Evolutionary conservation across 306 rosid genomes (phyloP).

Genomic region (Ormosia emarginata): DNA sequence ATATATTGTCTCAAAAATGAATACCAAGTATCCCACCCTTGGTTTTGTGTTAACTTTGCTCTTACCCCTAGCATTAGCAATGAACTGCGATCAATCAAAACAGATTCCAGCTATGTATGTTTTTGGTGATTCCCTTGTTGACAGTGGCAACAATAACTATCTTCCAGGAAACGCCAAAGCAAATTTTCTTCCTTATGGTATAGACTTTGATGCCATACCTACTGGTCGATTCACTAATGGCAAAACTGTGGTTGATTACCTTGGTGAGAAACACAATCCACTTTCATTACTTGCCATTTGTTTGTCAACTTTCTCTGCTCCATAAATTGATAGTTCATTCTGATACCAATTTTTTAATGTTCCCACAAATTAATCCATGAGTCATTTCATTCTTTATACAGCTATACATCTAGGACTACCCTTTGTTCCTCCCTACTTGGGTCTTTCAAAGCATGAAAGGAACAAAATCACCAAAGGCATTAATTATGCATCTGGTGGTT

Average conservation of each 20-base stretch:
- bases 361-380: not conserved
- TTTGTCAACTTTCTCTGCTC: not conserved
- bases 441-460: conserved; percentile 25
- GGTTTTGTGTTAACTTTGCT: not conserved
- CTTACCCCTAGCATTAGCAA: not conserved
- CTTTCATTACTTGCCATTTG: not conserved
- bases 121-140: conserved; percentile 42
- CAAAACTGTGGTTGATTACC: conserved; percentile 37
- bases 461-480: conserved; percentile 23
- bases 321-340: not conserved
- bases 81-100: not conserved
- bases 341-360: not conserved
- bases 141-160: conserved; percentile 35
- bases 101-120: conserved; percentile 37
- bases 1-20: not conserved
- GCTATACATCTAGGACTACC: conserved; percentile 34
- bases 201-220: conserved; percentile 30
- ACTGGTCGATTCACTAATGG: conserved; percentile 41
- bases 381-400: not conserved
- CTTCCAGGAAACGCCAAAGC: not conserved
- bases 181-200: conserved; percentile 30
- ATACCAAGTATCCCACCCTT: not conserved
- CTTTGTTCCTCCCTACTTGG: conserved; percentile 33
- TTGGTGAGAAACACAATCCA: conserved; percentile 22
- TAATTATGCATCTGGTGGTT: conserved; percentile 36